These are phyloP conservation scores for Phytophthora capsici DNA, from an alignment of 352 stramenopile genomes.

Conservation along the genomic window DNA sequence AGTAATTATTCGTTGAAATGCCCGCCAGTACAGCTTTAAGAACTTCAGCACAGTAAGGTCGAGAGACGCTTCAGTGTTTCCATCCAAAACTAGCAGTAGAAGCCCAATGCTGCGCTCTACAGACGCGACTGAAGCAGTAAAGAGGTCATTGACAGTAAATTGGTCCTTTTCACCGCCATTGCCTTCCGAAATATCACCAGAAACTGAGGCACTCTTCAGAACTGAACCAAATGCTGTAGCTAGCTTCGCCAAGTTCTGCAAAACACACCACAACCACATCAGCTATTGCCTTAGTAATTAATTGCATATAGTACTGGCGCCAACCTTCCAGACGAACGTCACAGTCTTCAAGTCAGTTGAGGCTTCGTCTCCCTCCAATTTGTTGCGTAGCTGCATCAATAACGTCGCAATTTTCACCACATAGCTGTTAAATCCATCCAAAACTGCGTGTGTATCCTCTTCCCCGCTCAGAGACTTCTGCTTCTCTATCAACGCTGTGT, in stretches of 20 bases:
- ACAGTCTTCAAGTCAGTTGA: constrained; percentile 40
- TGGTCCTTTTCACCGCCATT: not conserved
- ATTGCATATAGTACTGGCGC: not conserved
- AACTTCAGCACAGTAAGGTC: constrained; percentile 42
- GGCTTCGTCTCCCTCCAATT: constrained; percentile 17
- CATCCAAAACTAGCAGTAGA: constrained; percentile 20
- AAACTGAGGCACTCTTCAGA: constrained; percentile 7
- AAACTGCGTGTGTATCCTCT: not conserved
- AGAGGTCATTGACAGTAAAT: constrained; percentile 43
- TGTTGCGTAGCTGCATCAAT: constrained; percentile 32
- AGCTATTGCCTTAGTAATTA: not conserved
- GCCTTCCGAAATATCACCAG: not conserved
- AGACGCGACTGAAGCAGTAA: constrained; percentile 35
- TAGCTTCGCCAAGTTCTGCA: constrained; percentile 57
- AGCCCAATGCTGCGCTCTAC: constrained; percentile 37
- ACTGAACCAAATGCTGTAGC: constrained; percentile 31
- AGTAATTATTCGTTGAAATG: constrained; percentile 63
- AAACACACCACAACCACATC: constrained; percentile 1
- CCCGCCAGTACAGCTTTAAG: constrained; percentile 62
- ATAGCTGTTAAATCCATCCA: not conserved
- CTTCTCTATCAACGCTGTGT: constrained; percentile 12
- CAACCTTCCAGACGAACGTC: constrained; percentile 66
- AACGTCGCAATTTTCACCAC: constrained; percentile 24
- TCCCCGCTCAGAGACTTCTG: not conserved
- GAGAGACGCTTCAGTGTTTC: not conserved